Evolutionary conservation across 2,329 filamentous ascomycete genomes (phyloP).

Genomic region (Lasiodiplodia gonubiensis): DNA sequence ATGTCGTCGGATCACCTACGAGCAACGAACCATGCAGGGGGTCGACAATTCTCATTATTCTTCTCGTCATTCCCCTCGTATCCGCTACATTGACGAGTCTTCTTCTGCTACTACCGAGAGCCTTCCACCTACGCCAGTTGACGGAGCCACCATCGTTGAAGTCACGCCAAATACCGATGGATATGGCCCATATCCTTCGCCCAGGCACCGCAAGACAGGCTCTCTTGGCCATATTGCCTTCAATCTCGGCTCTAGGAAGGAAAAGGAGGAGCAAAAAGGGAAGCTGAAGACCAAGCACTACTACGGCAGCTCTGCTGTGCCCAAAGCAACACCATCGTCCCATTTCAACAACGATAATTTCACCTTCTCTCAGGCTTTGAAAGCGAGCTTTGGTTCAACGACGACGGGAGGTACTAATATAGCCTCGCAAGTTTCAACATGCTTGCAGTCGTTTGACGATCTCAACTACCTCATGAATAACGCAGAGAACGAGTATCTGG

Average conservation of each 20-base stretch:
- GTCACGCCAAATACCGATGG: background rate
- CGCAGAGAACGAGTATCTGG: background rate
- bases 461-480: background rate
- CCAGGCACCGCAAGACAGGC: background rate
- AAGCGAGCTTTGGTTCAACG: background rate
- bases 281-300: background rate
- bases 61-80: constrained; percentile 6
- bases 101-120: constrained; percentile 8
- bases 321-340: background rate
- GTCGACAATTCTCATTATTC: background rate
- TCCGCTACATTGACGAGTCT: constrained; percentile 10
- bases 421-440: background rate
- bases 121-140: constrained; percentile 13
- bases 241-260: constrained; percentile 7
- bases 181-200: background rate
- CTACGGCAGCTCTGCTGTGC: constrained; percentile 13
- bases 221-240: constrained; percentile 3
- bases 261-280: constrained; percentile 5
- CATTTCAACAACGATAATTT: too few species aligned
- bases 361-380: too few species aligned
- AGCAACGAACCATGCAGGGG: constrained; percentile 9
- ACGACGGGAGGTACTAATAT: background rate
- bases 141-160: constrained; percentile 13
- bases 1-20: background rate
- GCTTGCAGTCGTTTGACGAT: background rate